Evolutionary conservation across 441 rosid genomes (phyloP), one percentile per base, ranked within the genome.

Genomic region (Syzygium malaccense): DNA sequence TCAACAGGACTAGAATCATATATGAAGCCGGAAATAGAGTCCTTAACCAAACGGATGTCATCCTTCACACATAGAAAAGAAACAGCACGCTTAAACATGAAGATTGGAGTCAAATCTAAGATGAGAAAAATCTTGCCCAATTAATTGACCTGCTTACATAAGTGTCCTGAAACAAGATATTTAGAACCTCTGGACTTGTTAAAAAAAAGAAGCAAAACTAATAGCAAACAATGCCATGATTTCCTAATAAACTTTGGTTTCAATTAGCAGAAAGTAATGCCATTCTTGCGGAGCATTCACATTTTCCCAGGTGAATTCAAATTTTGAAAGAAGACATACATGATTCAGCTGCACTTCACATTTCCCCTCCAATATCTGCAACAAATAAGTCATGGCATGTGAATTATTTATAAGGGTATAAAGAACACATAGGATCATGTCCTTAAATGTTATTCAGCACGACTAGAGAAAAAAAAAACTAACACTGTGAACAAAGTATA

Each of bases 1-100:
- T 97, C 99, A 88, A 95, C 95, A 3, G 98, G 99, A 92, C 95
- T 87, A 41, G 99, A 97, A 88, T 97, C 98, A 89, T 92, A 96
- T 55, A 96, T 94, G 91, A 93, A 93, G 79, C 99, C 99, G 9
- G 98, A 90, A 79, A 96, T 92, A 78, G 98, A 97, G 91, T 94
- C 93, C 89, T 91, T 95, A 88, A 96, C 94, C 93, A 96, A 71
- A 84, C 90, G 94, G 90, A 93, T 87, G 84, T 95, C 97, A 87
- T 94, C 99, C 98, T 97, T 91, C 89, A 91, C 55, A 56, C 49
- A 85, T 48, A 51, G 55, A 80, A 89, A 88, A 48, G 89, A 33
- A 85, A 60, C 55, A 64, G 55, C 86, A 78, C 54, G 66, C 55
- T 66, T 30, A 68, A 86, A 26, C 12, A 45, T 18, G 88, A 23